Conservation (phyloP, 169 alveolate genomes). For the Plasmodium vinckei region DNA sequence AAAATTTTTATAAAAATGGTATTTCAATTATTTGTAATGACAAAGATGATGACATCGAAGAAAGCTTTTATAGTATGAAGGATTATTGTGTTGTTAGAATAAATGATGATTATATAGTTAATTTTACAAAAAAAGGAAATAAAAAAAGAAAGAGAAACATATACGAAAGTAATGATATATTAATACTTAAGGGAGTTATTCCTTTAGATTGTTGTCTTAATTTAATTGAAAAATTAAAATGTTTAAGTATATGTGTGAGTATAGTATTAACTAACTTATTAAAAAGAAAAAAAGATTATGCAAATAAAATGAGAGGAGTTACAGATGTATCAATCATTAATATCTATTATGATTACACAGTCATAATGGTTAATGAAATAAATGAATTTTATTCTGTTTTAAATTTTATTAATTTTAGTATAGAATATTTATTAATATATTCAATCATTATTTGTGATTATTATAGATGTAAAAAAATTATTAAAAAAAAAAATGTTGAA, state of each 20-base stretch:
- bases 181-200: constrained; percentile 36
- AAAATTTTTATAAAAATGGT: constrained; percentile 4
- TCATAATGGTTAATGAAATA: constrained; percentile 37
- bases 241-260: constrained; percentile 71
- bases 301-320: constrained; percentile 22
- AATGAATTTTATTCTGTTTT: constrained; percentile 46
- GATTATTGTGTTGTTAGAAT: constrained; percentile 45
- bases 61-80: constrained; percentile 35
- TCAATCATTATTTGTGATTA: constrained; percentile 57
- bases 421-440: constrained; percentile 59
- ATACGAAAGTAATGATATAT: constrained; percentile 32
- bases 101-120: constrained; percentile 20
- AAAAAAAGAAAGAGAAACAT: constrained; percentile 39
- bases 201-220: constrained; percentile 75
- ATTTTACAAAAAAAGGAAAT: background rate
- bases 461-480: constrained; percentile 39
- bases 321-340: constrained; percentile 26
- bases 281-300: constrained; percentile 53
- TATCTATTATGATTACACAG: constrained; percentile 25
- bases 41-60: constrained; percentile 39
- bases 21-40: constrained; percentile 46
- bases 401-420: constrained; percentile 67
- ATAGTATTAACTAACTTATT: constrained; percentile 30
- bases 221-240: constrained; percentile 64
- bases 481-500: constrained; percentile 21